phyloP scores from a whole-genome alignment of 108 stramenopile genomes.

The Skeletonema grethae region DNA sequence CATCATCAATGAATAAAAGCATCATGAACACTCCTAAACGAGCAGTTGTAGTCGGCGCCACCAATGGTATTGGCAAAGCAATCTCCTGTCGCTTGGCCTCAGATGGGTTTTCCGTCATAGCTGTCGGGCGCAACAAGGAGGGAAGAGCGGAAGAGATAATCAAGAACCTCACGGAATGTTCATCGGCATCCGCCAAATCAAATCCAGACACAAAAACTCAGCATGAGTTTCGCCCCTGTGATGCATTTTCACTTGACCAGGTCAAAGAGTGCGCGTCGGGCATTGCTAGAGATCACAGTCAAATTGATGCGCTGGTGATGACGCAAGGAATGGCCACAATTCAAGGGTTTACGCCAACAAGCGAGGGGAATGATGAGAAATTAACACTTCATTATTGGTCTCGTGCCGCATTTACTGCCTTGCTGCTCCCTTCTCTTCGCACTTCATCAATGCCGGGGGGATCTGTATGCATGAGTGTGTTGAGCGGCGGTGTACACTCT shows the following conservation, averaged over 20 bases:
- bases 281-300: constrained; percentile 26
- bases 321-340: constrained; percentile 75
- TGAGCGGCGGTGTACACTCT: constrained; percentile 62
- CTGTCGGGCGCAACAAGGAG: constrained; percentile 40
- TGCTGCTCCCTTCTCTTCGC: constrained; percentile 39
- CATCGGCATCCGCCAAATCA: background rate
- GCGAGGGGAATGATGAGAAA: constrained; percentile 67
- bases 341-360: constrained; percentile 57
- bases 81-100: constrained; percentile 46
- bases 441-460: constrained; percentile 31
- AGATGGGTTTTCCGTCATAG: constrained; percentile 43
- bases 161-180: constrained; percentile 25
- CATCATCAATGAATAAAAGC: too few relatives aligned
- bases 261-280: constrained; percentile 42
- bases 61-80: constrained; percentile 60
- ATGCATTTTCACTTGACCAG: constrained; percentile 51
- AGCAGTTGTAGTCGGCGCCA: constrained; percentile 58
- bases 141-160: constrained; percentile 26
- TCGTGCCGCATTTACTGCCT: constrained; percentile 35
- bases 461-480: constrained; percentile 43
- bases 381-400: constrained; percentile 51
- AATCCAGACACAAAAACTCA: background rate
- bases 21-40: background rate
- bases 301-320: constrained; percentile 61
- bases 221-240: constrained; percentile 47